Evolutionary conservation across 306 rosid genomes (phyloP), one percentile per base, ranked within the genome.

Genomic region (Alnus glutinosa): DNA sequence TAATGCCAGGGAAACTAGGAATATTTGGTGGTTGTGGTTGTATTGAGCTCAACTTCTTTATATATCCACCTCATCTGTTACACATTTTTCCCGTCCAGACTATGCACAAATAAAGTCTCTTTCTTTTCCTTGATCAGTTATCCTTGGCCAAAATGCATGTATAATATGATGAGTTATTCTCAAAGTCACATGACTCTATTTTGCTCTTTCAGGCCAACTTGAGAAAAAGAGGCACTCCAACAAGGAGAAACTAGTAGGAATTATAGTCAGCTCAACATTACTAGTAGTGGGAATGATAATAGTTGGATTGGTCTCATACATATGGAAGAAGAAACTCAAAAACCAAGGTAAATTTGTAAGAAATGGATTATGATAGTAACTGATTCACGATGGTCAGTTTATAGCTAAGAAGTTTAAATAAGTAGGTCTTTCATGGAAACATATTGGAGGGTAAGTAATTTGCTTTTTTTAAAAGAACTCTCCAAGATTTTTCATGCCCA

Each of bases 191-290:
- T 10, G 37, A 11, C 52, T 48, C 36, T 58, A 15, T 58, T 42
- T 58, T 58, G 52, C 9, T 48, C 52, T 48, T 48, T 48, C 48
- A 64, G 70, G 13, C 2, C 9, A 36, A 15, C 2, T 15, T 13
- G 47, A 7, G 28, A 37, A 14, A 37, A 34, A 64, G 19, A 36
- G 70, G 70, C 23, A 37, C 4, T 64, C 12, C 47, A 64, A 16
- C 70, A 64, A 7, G 48, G 14, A 11, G 37, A 64, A 64, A 64
- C 70, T 5, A 36, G 70, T 42, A 64, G 70, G 70, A 64, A 64
- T 64, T 19, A 34, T 36, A 64, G 19, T 36, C 23, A 48, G 70
- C 47, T 34, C 23, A 15, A 18, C 70, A 64, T 28, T 64, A 34
- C 30, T 3, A 23, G n/a, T 67, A 2, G 9, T 42, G n/a, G 72